Conservation (phyloP, 2,329 filamentous ascomycete species). For the Beauveria scarabaeidicola region DNA sequence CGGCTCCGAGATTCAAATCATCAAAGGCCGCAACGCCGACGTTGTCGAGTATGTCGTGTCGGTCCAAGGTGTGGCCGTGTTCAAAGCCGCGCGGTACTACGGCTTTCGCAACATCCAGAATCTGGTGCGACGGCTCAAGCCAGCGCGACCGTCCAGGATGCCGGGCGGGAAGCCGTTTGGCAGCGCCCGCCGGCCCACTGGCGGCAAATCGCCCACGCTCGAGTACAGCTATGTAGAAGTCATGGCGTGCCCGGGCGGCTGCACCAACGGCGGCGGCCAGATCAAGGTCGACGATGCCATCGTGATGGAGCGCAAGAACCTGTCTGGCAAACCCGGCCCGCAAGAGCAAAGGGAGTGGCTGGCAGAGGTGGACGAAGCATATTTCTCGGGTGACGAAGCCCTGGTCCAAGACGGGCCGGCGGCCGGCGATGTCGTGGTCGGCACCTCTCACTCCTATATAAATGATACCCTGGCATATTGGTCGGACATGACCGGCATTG, state of each 20-base stretch:
- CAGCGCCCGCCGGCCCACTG: conserved; percentile 41
- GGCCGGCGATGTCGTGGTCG: conserved; percentile 43
- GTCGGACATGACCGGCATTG: conserved; percentile 62
- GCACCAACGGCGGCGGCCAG: conserved; percentile 94
- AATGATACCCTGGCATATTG: conserved; percentile 67
- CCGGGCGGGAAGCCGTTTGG: conserved; percentile 62
- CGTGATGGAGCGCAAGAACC: conserved; percentile 40
- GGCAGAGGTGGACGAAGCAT: conserved; percentile 75
- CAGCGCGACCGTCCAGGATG: conserved; percentile 66
- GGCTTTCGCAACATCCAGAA: conserved; percentile 99
- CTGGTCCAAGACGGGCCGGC: conserved; percentile 24
- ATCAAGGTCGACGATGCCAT: conserved; percentile 79
- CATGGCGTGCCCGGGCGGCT: conserved; percentile 98
- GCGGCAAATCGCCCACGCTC: conserved; percentile 32
- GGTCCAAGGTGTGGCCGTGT: conserved; percentile 47
- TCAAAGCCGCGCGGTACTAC: conserved; percentile 86
- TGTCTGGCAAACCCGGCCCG: conserved; percentile 52
- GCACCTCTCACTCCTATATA: conserved; percentile 58
- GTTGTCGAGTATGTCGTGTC: conserved; percentile 77
- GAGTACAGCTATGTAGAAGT: conserved; percentile 95
- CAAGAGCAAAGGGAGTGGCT: conserved; percentile 84
- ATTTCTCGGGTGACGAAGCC: conserved; percentile 65
- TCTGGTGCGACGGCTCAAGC: conserved; percentile 84
- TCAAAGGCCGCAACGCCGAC: conserved; percentile 78
- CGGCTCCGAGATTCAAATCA: conserved; percentile 61